These are phyloP conservation scores for Leccinum truebloodii DNA, from an alignment of 768 basidiomycete genomes.

Conservation along the genomic window DNA sequence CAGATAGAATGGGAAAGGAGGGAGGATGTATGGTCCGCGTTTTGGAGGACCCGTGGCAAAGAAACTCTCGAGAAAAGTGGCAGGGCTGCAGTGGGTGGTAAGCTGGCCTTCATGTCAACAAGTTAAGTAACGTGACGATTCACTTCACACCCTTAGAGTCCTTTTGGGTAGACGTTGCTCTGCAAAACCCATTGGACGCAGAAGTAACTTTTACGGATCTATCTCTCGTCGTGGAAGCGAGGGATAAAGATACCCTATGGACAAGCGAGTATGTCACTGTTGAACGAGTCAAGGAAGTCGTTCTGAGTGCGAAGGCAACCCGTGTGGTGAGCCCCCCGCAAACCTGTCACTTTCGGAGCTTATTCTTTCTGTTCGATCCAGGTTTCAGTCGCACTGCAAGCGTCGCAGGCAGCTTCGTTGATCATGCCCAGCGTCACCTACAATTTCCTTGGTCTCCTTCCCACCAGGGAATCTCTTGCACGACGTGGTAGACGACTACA, in stretches of 20 bases:
- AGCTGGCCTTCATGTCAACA: slow-evolving; percentile 12
- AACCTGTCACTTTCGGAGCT: background rate
- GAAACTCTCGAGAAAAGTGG: slow-evolving; percentile 55
- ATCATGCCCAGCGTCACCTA: slow-evolving; percentile 60
- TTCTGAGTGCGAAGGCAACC: slow-evolving; percentile 61
- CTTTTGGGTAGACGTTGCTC: slow-evolving; percentile 73
- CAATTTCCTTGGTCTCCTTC: slow-evolving; percentile 73
- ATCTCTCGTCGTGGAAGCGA: slow-evolving; percentile 52
- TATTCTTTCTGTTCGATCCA: slow-evolving; percentile 22
- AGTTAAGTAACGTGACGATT: background rate
- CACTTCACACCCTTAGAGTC: slow-evolving; percentile 45
- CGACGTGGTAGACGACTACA: slow-evolving; percentile 77
- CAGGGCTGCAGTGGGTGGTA: slow-evolving; percentile 66
- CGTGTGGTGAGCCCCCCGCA: slow-evolving; percentile 51
- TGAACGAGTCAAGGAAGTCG: slow-evolving; percentile 61
- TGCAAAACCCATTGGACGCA: slow-evolving; percentile 73
- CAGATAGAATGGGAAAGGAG: slow-evolving; percentile 58
- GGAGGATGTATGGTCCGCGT: slow-evolving; percentile 65
- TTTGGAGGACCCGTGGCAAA: slow-evolving; percentile 56
- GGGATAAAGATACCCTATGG: slow-evolving; percentile 31
- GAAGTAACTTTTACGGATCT: slow-evolving; percentile 70
- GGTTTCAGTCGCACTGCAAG: slow-evolving; percentile 66
- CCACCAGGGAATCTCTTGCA: slow-evolving; percentile 63
- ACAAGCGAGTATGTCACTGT: slow-evolving; percentile 49
- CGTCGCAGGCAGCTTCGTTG: slow-evolving; percentile 51